Evolutionary conservation across 106 monocot species (phyloP).

Genomic region (Phalaenopsis equestris): DNA sequence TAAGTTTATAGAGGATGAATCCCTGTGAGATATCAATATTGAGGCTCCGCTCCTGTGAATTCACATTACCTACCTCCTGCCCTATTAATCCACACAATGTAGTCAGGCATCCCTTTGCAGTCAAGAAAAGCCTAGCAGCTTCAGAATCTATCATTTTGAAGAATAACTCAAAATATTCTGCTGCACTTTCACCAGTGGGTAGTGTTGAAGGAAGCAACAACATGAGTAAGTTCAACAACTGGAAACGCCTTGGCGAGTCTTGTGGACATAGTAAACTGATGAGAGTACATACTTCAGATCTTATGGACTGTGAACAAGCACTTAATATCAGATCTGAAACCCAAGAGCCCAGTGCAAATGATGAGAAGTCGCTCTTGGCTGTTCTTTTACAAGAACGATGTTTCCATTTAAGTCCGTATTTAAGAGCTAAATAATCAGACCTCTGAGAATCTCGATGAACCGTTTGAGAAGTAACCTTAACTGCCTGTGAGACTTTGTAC

Average conservation of each 20-base stretch:
- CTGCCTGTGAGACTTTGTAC: slow-evolving; percentile 69
- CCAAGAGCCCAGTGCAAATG: slow-evolving; percentile 91
- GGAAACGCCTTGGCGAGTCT: slow-evolving; percentile 64
- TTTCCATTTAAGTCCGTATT: slow-evolving; percentile 93
- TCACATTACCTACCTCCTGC: slow-evolving; percentile 65
- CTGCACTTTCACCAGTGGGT: slow-evolving; percentile 88
- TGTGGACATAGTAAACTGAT: slow-evolving; percentile 69
- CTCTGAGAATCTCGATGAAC: slow-evolving; percentile 59
- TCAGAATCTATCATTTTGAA: slow-evolving; percentile 76
- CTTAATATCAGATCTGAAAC: slow-evolving; percentile 92
- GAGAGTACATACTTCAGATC: slow-evolving; percentile 80
- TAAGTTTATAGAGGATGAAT: slow-evolving; percentile 93
- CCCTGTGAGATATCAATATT: slow-evolving; percentile 97
- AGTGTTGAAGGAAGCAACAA: slow-evolving; percentile 63
- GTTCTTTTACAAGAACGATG: slow-evolving; percentile 49
- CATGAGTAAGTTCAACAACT: slow-evolving; percentile 81
- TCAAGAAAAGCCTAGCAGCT: slow-evolving; percentile 73
- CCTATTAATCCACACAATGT: slow-evolving; percentile 71
- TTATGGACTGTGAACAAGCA: slow-evolving; percentile 96
- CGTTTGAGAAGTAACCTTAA: slow-evolving; percentile 53
- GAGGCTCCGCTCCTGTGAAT: slow-evolving; percentile 87
- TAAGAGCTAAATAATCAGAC: slow-evolving; percentile 70
- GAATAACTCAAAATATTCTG: slow-evolving; percentile 95
- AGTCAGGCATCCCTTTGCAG: slow-evolving; percentile 69
- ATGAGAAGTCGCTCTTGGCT: slow-evolving; percentile 63